These are phyloP conservation scores for Galerina sulciceps DNA, from an alignment of 768 basidiomycete species.

Conservation along the genomic window DNA sequence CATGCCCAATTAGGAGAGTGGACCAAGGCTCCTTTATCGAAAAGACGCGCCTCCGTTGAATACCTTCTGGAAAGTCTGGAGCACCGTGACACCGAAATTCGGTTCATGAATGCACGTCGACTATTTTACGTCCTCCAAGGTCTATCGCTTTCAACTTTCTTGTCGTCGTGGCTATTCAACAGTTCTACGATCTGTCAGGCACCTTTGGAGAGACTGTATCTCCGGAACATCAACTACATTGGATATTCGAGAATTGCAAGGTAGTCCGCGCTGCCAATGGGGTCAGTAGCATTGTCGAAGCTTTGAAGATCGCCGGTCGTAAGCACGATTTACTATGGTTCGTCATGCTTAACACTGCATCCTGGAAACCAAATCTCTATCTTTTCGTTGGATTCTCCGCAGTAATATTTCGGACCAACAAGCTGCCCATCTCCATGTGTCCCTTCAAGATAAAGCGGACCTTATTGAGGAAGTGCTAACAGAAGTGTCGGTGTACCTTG, in stretches of 20 bases:
- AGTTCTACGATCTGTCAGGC: conserved; percentile 47
- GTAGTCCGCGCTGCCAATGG: conserved; percentile 85
- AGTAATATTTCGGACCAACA: conserved; percentile 81
- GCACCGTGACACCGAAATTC: conserved; percentile 80
- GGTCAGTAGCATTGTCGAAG: conserved; percentile 79
- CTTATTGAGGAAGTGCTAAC: conserved; percentile 89
- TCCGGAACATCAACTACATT: conserved; percentile 93
- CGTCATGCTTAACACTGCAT: not conserved
- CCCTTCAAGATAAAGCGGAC: conserved; percentile 72
- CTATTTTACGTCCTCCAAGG: conserved; percentile 95
- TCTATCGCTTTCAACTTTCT: conserved; percentile 28
- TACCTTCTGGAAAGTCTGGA: conserved; percentile 86
- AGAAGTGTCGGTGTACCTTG: conserved; percentile 91
- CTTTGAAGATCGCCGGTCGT: conserved; percentile 86
- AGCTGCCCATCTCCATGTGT: conserved; percentile 71
- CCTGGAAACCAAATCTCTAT: not conserved
- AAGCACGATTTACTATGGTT: conserved; percentile 88
- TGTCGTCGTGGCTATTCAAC: not conserved
- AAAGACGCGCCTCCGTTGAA: conserved; percentile 77
- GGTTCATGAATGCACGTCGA: conserved; percentile 85
- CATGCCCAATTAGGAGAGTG: conserved; percentile 55
- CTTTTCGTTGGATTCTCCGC: not conserved
- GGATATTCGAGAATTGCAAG: conserved; percentile 94
- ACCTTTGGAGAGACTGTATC: conserved; percentile 91
- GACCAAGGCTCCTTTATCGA: conserved; percentile 66